These are phyloP conservation scores for Metschnikowia arizonensis DNA, from an alignment of 805 yeast species.

Conservation along the genomic window DNA sequence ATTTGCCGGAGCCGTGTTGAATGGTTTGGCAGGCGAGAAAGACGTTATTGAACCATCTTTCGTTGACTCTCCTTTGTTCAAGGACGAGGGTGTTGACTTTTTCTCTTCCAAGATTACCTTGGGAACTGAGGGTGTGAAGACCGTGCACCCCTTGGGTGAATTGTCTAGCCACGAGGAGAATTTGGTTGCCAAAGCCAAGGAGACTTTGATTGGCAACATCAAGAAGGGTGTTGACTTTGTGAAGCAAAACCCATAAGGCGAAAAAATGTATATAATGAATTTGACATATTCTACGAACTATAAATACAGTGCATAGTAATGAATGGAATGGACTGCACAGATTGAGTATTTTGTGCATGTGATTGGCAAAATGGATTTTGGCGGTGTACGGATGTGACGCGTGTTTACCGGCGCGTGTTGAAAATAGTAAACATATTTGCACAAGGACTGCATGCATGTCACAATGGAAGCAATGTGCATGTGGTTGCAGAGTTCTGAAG, in stretches of 20 bases:
- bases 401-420: neutral
- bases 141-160: conserved; percentile 73
- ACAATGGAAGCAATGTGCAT: conserved; percentile 1
- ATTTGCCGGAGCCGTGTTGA: conserved; percentile 61
- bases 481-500: neutral
- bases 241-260: conserved; percentile 55
- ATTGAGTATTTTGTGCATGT: too few species aligned
- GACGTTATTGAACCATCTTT: conserved; percentile 66
- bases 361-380: neutral
- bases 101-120: conserved; percentile 93
- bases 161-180: conserved; percentile 77
- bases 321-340: too few species aligned
- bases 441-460: neutral
- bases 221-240: conserved; percentile 91
- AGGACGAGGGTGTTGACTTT: conserved; percentile 89
- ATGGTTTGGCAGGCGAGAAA: conserved; percentile 60
- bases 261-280: conserved; percentile 1
- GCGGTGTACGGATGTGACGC: conserved; percentile 1
- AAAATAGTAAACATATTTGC: neutral
- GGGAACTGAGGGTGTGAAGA: conserved; percentile 85
- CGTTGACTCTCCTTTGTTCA: conserved; percentile 78
- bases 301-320: too few species aligned
- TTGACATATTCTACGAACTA: neutral
- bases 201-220: conserved; percentile 85
- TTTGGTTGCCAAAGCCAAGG: conserved; percentile 78